Percentiles rank a stretch among this genome's conserved stretches.
Conservation (phyloP, 495 filamentous ascomycete genomes). For the Aspergillus bertholletiae region DNA sequence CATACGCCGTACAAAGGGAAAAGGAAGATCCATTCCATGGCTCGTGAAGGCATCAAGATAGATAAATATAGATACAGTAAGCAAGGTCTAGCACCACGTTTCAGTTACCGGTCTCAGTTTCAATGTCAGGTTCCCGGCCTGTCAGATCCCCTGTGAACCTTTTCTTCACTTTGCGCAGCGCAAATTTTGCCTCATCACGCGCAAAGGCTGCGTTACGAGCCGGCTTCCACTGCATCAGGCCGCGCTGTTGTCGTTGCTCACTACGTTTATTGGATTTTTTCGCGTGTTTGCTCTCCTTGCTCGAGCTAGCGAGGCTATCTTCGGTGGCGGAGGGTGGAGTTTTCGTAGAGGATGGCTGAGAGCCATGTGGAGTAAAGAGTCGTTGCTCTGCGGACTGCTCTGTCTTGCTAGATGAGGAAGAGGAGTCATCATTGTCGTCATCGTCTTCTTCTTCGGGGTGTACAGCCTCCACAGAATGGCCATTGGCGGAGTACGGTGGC, state of each 20-base stretch:
- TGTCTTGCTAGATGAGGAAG: slow-evolving; percentile 7
- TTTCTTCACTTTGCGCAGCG: slow-evolving; percentile 42
- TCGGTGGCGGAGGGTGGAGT: background rate
- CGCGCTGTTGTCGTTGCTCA: slow-evolving; percentile 50
- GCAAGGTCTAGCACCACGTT: background rate
- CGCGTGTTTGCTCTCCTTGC: slow-evolving; percentile 13
- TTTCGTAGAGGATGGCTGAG: background rate
- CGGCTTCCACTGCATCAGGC: slow-evolving; percentile 55
- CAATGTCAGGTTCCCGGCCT: slow-evolving; percentile 49
- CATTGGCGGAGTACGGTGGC: slow-evolving; percentile 55
- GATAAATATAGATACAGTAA: background rate
- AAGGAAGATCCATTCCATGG: background rate
- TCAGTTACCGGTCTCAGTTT: slow-evolving; percentile 45
- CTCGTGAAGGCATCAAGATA: background rate
- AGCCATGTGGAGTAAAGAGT: background rate
- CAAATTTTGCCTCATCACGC: slow-evolving; percentile 49
- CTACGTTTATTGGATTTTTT: slow-evolving; percentile 41
- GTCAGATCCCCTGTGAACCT: slow-evolving; percentile 44
- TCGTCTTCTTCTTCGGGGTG: slow-evolving; percentile 7
- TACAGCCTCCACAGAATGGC: slow-evolving; percentile 41
- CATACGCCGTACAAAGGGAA: background rate
- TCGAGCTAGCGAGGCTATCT: slow-evolving; percentile 14
- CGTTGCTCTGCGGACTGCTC: slow-evolving; percentile 21
- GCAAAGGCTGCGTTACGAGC: slow-evolving; percentile 50
- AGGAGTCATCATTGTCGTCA: no score